These are phyloP conservation scores for Coprinopsis sp. DNA, from an alignment of 768 basidiomycete species.

Conservation along the genomic window DNA sequence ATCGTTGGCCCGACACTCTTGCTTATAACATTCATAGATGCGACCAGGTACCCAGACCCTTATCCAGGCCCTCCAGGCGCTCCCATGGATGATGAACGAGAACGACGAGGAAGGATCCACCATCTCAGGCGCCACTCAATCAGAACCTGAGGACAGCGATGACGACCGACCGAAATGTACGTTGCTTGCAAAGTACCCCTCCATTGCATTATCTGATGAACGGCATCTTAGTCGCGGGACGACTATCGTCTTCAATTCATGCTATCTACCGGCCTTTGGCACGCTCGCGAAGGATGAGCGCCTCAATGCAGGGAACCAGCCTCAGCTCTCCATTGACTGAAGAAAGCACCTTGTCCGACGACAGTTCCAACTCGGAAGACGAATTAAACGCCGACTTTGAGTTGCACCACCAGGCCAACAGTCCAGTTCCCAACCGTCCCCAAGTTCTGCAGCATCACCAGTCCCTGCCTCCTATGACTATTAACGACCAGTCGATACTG, in stretches of 20 bases:
- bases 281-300: slow-evolving; percentile 47
- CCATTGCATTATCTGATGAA: slow-evolving; percentile 2
- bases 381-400: slow-evolving; percentile 57
- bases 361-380: slow-evolving; percentile 39
- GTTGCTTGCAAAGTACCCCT: slow-evolving; percentile 7
- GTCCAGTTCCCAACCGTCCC: slow-evolving; percentile 18
- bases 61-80: slow-evolving; percentile 82
- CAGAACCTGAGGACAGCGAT: slow-evolving; percentile 61
- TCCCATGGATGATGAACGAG: slow-evolving; percentile 73
- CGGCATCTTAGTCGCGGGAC: slow-evolving; percentile 31
- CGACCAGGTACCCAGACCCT: slow-evolving; percentile 84
- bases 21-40: slow-evolving; percentile 47
- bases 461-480: slow-evolving; percentile 6
- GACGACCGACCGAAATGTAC: slow-evolving; percentile 48
- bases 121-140: slow-evolving; percentile 35
- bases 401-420: slow-evolving; percentile 42
- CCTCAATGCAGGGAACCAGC: slow-evolving; percentile 11
- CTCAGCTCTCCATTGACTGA: slow-evolving; percentile 21
- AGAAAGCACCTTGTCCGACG: slow-evolving; percentile 26
- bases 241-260: slow-evolving; percentile 81
- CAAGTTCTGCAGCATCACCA: slow-evolving; percentile 11
- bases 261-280: slow-evolving; percentile 81
- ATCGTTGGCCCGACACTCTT: not conserved
- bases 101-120: slow-evolving; percentile 62
- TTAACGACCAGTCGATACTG: not conserved